Conservation (phyloP, 148 eudicot genomes). For the Bassia scoparia region DNA sequence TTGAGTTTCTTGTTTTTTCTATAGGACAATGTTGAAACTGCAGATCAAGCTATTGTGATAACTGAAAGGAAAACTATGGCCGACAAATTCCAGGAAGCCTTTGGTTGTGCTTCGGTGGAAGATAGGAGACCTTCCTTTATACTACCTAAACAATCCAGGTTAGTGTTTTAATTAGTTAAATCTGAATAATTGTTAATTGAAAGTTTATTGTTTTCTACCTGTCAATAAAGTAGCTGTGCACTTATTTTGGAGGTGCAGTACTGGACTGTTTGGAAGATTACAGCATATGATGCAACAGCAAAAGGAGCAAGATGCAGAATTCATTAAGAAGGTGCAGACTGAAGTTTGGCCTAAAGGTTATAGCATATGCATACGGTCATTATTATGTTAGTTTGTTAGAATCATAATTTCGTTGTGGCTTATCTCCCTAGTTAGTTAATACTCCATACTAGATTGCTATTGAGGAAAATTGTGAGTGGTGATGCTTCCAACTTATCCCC, state of each 20-base stretch:
- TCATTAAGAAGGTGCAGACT: constrained; percentile 44
- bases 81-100: constrained; percentile 77
- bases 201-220: background rate
- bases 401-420: background rate
- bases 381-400: background rate
- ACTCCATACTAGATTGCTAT: no score
- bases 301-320: constrained; percentile 57
- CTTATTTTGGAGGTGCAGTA: constrained; percentile 35
- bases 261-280: constrained; percentile 62
- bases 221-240: constrained; percentile 7
- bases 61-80: constrained; percentile 55
- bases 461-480: no score
- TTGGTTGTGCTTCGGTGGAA: constrained; percentile 46
- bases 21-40: constrained; percentile 40
- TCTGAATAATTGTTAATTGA: constrained; percentile 9
- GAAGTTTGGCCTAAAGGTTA: constrained; percentile 49
- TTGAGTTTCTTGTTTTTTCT: constrained; percentile 8
- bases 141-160: constrained; percentile 43
- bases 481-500: no score
- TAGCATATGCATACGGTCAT: background rate
- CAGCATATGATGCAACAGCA: constrained; percentile 67
- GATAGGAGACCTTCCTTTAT: constrained; percentile 32
- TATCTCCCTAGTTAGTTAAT: background rate
- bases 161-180: constrained; percentile 29
- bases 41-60: constrained; percentile 28